phyloP scores from a whole-genome alignment of 116 monocot species.

The Papilionanthe hybrid region DNA sequence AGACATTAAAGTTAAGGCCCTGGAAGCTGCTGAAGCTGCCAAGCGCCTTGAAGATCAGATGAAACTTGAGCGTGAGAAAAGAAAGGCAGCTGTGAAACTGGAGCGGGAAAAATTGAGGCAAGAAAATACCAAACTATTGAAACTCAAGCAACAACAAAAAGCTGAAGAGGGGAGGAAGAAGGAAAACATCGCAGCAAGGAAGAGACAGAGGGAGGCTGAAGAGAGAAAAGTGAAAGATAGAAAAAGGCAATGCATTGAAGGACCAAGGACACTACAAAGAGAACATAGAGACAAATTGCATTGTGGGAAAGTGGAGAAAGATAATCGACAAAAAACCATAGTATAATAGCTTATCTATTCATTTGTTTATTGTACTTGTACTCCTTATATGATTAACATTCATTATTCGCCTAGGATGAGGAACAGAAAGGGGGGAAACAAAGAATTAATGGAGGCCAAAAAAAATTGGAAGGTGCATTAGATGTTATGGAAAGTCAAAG shows the following conservation, averaged over 20 bases:
- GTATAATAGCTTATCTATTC: slow-evolving; percentile 13
- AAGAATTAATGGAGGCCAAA: neutral
- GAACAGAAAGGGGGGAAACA: slow-evolving; percentile 11
- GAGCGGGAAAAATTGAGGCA: slow-evolving; percentile 50
- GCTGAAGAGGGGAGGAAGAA: slow-evolving; percentile 61
- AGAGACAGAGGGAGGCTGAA: slow-evolving; percentile 53
- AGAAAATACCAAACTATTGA: slow-evolving; percentile 45
- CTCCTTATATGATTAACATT: neutral
- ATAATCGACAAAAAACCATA: slow-evolving; percentile 15
- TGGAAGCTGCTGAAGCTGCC: slow-evolving; percentile 82
- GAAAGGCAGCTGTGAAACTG: slow-evolving; percentile 60
- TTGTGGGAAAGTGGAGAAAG: slow-evolving; percentile 18
- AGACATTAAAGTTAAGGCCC: slow-evolving; percentile 80
- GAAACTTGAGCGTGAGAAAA: slow-evolving; percentile 65
- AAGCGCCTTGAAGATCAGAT: slow-evolving; percentile 72
- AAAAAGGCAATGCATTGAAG: slow-evolving; percentile 52
- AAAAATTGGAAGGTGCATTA: slow-evolving; percentile 15
- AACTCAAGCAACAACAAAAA: slow-evolving; percentile 55
- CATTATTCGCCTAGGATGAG: slow-evolving; percentile 5
- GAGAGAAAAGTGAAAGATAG: slow-evolving; percentile 36
- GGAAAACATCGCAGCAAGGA: slow-evolving; percentile 35
- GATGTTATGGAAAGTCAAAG: slow-evolving; percentile 7
- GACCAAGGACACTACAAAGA: slow-evolving; percentile 28
- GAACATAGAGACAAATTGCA: slow-evolving; percentile 19
- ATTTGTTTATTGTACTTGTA: neutral